A percentile compares a stretch with the other conserved stretches of the same genome.
Evolutionary conservation across 768 basidiomycete species (phyloP).

Genomic region (Mycena belliarum): DNA sequence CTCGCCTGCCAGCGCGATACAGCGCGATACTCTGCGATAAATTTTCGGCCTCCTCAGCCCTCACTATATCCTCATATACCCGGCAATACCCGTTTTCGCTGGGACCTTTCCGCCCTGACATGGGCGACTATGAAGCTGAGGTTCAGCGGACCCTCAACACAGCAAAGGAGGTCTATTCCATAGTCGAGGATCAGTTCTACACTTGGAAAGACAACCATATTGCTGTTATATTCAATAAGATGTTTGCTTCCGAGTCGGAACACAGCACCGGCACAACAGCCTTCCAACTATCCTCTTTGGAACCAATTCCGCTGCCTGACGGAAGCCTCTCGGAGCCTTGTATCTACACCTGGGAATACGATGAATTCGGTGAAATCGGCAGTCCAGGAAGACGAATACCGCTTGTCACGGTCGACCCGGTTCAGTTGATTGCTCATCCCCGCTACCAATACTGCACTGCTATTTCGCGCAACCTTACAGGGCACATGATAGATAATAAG

Average conservation of each 20-base stretch:
- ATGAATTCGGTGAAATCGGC: not conserved
- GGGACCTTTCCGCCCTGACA: no score
- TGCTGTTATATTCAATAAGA: no score
- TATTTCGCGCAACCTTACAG: not conserved
- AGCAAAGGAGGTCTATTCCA: not conserved
- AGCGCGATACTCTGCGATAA: no score
- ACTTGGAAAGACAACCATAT: not conserved
- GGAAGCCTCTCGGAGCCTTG: not conserved
- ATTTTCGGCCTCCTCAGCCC: no score
- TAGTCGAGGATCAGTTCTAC: not conserved
- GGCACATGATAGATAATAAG: not conserved
- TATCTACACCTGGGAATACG: not conserved
- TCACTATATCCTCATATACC: no score
- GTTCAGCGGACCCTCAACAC: no score
- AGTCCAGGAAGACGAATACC: not conserved
- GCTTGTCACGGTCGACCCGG: not conserved
- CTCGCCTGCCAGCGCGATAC: no score
- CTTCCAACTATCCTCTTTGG: not conserved
- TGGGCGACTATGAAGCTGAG: no score
- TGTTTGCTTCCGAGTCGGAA: not conserved
- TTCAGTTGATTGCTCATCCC: not conserved
- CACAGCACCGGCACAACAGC: not conserved
- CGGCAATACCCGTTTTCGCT: no score
- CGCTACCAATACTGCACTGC: not conserved
- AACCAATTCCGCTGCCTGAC: not conserved